These are phyloP conservation scores for Gleditsia sinensis DNA, from an alignment of 306 rosid species.

Conservation along the genomic window DNA sequence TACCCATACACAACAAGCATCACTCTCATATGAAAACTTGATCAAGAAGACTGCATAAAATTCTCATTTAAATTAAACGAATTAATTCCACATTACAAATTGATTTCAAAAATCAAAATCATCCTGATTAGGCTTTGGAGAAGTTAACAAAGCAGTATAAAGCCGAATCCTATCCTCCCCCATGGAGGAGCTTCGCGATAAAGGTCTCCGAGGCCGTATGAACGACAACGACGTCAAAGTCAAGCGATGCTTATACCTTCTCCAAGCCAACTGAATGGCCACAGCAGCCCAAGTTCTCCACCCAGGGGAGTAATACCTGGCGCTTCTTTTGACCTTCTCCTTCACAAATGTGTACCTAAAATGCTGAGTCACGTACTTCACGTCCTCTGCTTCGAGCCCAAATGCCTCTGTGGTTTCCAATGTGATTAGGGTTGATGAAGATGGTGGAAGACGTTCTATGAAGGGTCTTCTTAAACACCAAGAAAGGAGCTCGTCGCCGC, in stretches of 20 bases:
- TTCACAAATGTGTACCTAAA: conserved; percentile 85
- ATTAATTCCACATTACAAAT: no score
- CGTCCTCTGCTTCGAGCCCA: conserved; percentile 79
- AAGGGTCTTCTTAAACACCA: conserved; percentile 90
- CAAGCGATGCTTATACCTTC: conserved; percentile 68
- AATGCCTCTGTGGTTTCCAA: conserved; percentile 87
- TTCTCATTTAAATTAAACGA: no score
- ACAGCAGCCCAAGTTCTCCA: conserved; percentile 97
- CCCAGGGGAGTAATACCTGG: conserved; percentile 87
- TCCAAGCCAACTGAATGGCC: conserved; percentile 89
- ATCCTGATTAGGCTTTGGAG: conserved; percentile 83
- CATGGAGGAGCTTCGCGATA: conserved; percentile 70
- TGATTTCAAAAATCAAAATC: conserved; percentile 56
- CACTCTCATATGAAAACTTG: no score
- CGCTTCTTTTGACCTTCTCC: conserved; percentile 86
- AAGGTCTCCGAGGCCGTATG: conserved; percentile 80
- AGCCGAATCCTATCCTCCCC: conserved; percentile 83
- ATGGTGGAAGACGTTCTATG: conserved; percentile 74
- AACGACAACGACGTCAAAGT: conserved; percentile 74
- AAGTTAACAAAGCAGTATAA: conserved; percentile 83
- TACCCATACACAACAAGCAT: no score
- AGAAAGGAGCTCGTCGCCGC: conserved; percentile 86
- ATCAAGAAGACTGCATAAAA: no score
- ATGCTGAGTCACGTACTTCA: conserved; percentile 86
- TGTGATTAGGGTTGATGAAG: conserved; percentile 74